Conservation (phyloP, 129 eudicot species). For the Flaveria linearis region DNA sequence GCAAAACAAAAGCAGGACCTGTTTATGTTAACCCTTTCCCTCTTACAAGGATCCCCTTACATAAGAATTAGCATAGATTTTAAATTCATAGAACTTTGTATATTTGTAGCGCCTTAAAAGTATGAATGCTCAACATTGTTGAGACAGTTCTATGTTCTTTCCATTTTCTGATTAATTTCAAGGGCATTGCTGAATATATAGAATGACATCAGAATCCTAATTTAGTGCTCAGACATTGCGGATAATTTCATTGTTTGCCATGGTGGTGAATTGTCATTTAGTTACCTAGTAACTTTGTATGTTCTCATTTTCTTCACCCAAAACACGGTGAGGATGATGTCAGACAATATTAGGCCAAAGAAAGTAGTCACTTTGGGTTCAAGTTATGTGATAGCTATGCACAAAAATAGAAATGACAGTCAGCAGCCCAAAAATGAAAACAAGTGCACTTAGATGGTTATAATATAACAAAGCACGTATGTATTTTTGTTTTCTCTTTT, state of each 20-base stretch:
- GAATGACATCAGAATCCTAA: background rate
- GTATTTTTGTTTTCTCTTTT: background rate
- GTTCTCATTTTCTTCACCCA: slow-evolving; percentile 7
- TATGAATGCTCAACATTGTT: background rate
- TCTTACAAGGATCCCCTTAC: background rate
- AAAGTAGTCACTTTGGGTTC: background rate
- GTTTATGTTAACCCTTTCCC: background rate
- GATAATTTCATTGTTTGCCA: background rate
- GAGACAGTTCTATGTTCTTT: background rate
- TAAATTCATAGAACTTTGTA: background rate
- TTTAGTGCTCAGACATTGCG: background rate
- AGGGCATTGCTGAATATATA: background rate
- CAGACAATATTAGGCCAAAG: background rate
- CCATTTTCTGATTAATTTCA: background rate
- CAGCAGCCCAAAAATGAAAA: background rate
- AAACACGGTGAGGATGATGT: background rate
- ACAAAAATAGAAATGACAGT: background rate
- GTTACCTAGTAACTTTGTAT: background rate
- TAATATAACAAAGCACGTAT: background rate
- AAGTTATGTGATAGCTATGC: slow-evolving; percentile 4
- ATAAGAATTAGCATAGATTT: background rate
- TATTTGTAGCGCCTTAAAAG: background rate
- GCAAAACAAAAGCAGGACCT: background rate
- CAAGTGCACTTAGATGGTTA: background rate
- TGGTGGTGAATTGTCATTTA: slow-evolving; percentile 9